Evolutionary conservation across 2,329 filamentous ascomycete genomes (phyloP).

Genomic region (Fusarium tuaranense): DNA sequence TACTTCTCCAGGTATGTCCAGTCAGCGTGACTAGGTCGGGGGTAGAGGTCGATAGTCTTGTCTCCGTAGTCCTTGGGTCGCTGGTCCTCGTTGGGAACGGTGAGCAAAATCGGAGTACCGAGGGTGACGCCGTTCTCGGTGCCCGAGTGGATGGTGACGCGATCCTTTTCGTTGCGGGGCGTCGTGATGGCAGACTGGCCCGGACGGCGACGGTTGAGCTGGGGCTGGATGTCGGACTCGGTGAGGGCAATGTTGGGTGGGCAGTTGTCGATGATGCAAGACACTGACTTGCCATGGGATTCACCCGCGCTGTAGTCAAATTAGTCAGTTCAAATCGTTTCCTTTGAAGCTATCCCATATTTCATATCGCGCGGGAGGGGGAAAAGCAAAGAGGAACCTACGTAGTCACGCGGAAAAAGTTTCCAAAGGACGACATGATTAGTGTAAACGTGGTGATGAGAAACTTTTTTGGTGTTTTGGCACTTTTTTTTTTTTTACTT

Average conservation of each 20-base stretch:
- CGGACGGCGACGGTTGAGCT: conserved; percentile 90
- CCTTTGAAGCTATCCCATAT: too few relatives aligned
- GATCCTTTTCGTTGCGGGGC: conserved; percentile 91
- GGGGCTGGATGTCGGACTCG: conserved; percentile 91
- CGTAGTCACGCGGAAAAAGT: conserved; percentile 71
- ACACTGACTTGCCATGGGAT: conserved; percentile 92
- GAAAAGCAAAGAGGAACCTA: conserved; percentile 74
- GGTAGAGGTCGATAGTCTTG: conserved; percentile 91
- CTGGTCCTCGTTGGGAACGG: conserved; percentile 93
- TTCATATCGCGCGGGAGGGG: conserved; percentile 34
- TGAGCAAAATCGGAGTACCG: conserved; percentile 89
- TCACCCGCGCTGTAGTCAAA: conserved; percentile 57
- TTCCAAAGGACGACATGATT: conserved; percentile 89
- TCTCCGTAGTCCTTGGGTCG: conserved; percentile 91
- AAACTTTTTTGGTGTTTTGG: conserved; percentile 23
- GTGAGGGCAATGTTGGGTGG: conserved; percentile 89
- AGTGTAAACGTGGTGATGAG: background rate
- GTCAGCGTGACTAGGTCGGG: conserved; percentile 92
- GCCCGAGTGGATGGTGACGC: conserved; percentile 91
- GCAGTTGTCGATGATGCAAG: conserved; percentile 93
- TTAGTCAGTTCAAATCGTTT: background rate
- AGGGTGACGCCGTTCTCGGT: conserved; percentile 91
- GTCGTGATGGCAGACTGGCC: conserved; percentile 93
- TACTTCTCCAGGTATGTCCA: conserved; percentile 99
- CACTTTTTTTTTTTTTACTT: conserved; percentile 8